Evolutionary conservation across 2,329 filamentous ascomycete genomes (phyloP), one percentile per base, ranked within the genome.

Genomic region (Calcarisporium arbuscula): DNA sequence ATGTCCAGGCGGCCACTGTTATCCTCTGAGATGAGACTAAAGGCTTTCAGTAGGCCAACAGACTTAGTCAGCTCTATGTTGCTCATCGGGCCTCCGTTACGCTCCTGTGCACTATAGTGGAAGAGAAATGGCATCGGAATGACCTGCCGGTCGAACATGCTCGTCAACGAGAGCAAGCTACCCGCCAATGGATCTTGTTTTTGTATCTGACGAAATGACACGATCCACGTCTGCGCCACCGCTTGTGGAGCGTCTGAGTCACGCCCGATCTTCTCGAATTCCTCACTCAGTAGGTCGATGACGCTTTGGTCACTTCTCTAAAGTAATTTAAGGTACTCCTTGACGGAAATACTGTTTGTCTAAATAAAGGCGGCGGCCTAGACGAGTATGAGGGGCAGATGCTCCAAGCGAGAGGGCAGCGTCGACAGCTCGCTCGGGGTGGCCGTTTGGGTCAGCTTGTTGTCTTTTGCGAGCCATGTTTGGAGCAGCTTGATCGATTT

Each of bases 101-200:
- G 21, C 8, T 38, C 34, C 21, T 37, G n/a, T 5, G 34, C 10
- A n/a, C 32, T 36, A 9, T 15, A 16, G 17, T 28, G 12, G 8
- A 12, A 16, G 25, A 67, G 34, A 14, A 61, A 36, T 10, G 26
- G 41, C 18, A 56, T 50, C 0, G 60, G 58, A 17, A 70, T 66
- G 7, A 53, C 58, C 41, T 67, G 57, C 16, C 50, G 49, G 32
- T 70, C 54, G 41, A 65, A 70, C 38, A 65, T 61, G 50, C 64
- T 66, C 59, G 70, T 62, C 5, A 70, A 51, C 1, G 62, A 64
- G 1, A 72, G 41, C 8, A 70, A 44, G 12, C 64, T 45, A 4
- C 65, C 53, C 8, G 67, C 67, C 5, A 52, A 52, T 6, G 39
- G 48, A 21, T 50, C 39, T 19, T 44, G 37, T 2, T 42, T 38